phyloP scores from a whole-genome alignment of 495 filamentous ascomycete species.

The Xylaria longipes region DNA sequence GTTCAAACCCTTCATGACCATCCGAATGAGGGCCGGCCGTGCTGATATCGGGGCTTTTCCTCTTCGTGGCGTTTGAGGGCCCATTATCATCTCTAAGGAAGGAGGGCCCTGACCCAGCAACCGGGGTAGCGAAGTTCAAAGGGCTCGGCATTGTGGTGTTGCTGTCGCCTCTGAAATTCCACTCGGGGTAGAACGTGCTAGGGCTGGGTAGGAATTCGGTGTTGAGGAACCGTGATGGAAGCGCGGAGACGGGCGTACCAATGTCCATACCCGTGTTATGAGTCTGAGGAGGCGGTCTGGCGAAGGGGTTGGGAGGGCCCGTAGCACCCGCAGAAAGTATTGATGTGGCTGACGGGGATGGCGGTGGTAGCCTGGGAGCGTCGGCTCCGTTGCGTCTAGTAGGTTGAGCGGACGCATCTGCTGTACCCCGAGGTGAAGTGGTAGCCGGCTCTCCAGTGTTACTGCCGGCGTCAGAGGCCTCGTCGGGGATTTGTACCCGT shows the following conservation, averaged over 20 bases:
- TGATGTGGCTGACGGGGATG: conserved; percentile 82
- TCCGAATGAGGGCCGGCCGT: conserved; percentile 41
- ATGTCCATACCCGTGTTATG: conserved; percentile 76
- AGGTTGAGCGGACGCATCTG: conserved; percentile 51
- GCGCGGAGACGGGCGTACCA: conserved; percentile 96
- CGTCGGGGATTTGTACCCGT: conserved; percentile 93
- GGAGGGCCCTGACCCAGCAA: conserved; percentile 71
- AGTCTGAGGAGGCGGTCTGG: conserved; percentile 65
- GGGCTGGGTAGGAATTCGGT: conserved; percentile 86
- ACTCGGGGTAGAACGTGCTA: conserved; percentile 90
- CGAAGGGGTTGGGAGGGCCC: conserved; percentile 95
- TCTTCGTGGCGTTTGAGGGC: conserved; percentile 38
- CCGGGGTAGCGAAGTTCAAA: conserved; percentile 87
- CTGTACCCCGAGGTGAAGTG: conserved; percentile 72
- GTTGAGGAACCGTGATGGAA: conserved; percentile 88
- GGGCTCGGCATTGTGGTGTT: conserved; percentile 89
- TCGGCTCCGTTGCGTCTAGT: conserved; percentile 55
- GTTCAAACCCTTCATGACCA: conserved; percentile 45
- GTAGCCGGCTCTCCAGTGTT: conserved; percentile 71
- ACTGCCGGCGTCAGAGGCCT: conserved; percentile 81
- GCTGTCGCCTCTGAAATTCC: conserved; percentile 72
- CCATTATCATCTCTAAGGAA: conserved; percentile 64
- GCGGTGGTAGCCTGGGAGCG: conserved; percentile 79
- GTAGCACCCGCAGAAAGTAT: conserved; percentile 89
- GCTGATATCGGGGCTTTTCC: conserved; percentile 56